These are phyloP conservation scores for Tylopilus felleus DNA, from an alignment of 768 basidiomycete genomes.

Conservation along the genomic window DNA sequence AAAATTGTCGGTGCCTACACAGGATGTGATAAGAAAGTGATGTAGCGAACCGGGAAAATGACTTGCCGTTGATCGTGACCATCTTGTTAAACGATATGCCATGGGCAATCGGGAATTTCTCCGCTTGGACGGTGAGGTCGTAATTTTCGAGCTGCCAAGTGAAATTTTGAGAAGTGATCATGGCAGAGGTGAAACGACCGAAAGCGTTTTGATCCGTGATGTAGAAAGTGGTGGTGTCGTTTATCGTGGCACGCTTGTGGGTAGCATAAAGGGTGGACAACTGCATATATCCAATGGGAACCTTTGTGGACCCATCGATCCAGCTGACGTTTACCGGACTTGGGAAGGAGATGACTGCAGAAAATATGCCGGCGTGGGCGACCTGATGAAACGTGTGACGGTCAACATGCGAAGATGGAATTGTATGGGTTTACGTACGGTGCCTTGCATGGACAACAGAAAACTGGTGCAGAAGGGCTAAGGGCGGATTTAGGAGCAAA, in stretches of 20 bases:
- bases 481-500: not conserved
- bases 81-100: slow-evolving; percentile 63
- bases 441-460: slow-evolving; percentile 47
- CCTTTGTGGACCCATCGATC: slow-evolving; percentile 46
- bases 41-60: not conserved
- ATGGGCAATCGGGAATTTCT: slow-evolving; percentile 64
- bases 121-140: slow-evolving; percentile 59
- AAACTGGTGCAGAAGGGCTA: slow-evolving; percentile 41
- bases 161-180: slow-evolving; percentile 67
- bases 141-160: slow-evolving; percentile 61
- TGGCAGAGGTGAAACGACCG: slow-evolving; percentile 52
- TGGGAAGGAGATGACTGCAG: slow-evolving; percentile 59
- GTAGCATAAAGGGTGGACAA: slow-evolving; percentile 47
- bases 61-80: slow-evolving; percentile 51
- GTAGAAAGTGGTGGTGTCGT: slow-evolving; percentile 56
- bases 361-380: slow-evolving; percentile 62
- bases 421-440: slow-evolving; percentile 35
- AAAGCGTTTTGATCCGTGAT: slow-evolving; percentile 58
- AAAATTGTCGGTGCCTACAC: slow-evolving; percentile 59
- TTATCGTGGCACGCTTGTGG: slow-evolving; percentile 55
- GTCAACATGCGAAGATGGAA: not conserved
- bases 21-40: not conserved
- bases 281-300: slow-evolving; percentile 52
- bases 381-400: slow-evolving; percentile 38
- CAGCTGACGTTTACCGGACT: slow-evolving; percentile 57